Percentiles rank a stretch among this genome's conserved stretches.
Evolutionary conservation across 371 early-diverging fungal genomes (phyloP).

Genomic region (Mucor irregularis): DNA sequence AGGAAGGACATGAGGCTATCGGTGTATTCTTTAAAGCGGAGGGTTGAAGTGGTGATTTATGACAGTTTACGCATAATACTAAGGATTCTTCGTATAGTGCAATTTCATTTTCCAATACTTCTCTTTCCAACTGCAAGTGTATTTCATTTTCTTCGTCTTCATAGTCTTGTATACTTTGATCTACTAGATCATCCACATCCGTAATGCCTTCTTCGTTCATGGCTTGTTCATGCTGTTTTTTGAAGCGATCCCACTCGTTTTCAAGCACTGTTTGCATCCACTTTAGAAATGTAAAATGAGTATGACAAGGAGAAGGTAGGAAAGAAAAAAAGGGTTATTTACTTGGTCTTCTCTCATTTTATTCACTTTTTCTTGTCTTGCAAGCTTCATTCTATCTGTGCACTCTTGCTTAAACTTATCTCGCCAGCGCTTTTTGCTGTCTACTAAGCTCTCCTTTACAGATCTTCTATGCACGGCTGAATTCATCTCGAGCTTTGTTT

Average conservation of each 20-base stretch:
- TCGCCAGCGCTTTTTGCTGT: conserved; percentile 17
- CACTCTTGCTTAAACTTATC: conserved; percentile 18
- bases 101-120: background rate
- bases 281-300: background rate
- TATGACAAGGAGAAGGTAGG: background rate
- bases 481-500: too few species aligned
- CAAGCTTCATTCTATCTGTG: conserved; percentile 3
- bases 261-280: conserved; percentile 9
- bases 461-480: too few species aligned
- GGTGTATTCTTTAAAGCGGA: background rate
- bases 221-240: conserved; percentile 11
- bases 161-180: conserved; percentile 9
- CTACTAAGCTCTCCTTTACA: conserved; percentile 1
- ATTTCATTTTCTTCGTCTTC: conserved; percentile 4
- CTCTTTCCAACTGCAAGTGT: background rate
- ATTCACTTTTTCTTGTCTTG: conserved; percentile 11
- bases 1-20: conserved; percentile 2
- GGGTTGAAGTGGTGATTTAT: background rate
- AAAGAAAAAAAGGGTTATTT: background rate
- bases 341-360: conserved; percentile 18
- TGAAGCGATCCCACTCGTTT: conserved; percentile 13
- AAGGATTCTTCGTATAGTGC: conserved; percentile 1
- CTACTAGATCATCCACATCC: conserved; percentile 17
- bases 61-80: conserved; percentile 16
- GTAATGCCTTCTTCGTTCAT: conserved; percentile 19